Evolutionary conservation across 140 eudicot species (phyloP), one percentile per base, ranked within the genome.

Genomic region (Stevia rebaudiana): DNA sequence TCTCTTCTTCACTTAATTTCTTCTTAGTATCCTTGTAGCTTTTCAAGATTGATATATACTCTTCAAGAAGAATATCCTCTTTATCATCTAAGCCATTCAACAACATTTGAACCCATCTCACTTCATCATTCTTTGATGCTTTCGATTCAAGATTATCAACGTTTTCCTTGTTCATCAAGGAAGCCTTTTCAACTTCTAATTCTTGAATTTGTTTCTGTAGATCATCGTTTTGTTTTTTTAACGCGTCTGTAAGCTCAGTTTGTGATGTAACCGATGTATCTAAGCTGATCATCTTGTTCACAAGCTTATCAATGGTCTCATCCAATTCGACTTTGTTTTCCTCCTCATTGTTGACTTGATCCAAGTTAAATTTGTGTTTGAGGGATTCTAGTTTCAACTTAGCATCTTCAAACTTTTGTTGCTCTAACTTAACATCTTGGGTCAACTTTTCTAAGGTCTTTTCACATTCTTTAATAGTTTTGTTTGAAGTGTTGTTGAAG

Each of bases 251-350:
- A 3, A 88, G 76, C 36, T 69, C 82, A 15, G 84, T 76, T 54
- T 92, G 98, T 2, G 95, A 77, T 5, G 87, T 75, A 46, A 92
- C 82, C 9, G 81, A 72, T 23, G 77, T 76, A 52, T 92, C 98
- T 21, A 92, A 68, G 69, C 63, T 79, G 21, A 83, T 70, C 74
- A 84, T 86, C 75, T 79, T 83, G 63, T 64, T 80, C 44, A 81
- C 94, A 19, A 92, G 84, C 79, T 83, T 80, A 35, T 92, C 98
- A 2, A 92, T 80, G 59, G 82, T 92, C 67, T 85, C 95, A 15
- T 80, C 94, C 78, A 83, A 54, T 67, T 87, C 82, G 57, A 79
- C 60, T 47, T 30, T n/a, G 42, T 33, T 74, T 47, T 21, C 15
- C 24, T 25, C 22, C 8, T 65, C 50, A 52, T 65, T 28, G 28